phyloP scores from a whole-genome alignment of 306 rosid genomes.

The Rosa chinensis region DNA sequence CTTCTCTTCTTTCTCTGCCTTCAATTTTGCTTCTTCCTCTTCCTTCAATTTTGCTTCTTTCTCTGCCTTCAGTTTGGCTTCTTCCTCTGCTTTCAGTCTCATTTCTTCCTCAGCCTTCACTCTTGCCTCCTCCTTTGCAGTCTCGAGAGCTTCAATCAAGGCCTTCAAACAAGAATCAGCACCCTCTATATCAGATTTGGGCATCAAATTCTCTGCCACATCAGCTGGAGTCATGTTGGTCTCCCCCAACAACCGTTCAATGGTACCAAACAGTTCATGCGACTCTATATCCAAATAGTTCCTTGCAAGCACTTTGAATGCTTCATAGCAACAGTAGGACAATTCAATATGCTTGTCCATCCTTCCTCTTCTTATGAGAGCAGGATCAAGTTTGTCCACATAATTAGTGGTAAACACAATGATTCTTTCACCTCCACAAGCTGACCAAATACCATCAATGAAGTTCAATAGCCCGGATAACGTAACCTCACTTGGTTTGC shows the following conservation, averaged over 20 bases:
- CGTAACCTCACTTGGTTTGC: conserved; percentile 43
- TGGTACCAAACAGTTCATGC: conserved; percentile 33
- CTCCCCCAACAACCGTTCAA: conserved; percentile 41
- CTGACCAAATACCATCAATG: conserved; percentile 76
- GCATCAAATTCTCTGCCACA: conserved; percentile 69
- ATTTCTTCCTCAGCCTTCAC: conserved; percentile 29
- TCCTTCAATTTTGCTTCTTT: conserved; percentile 1
- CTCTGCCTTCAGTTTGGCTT: conserved; percentile 14
- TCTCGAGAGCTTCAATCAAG: conserved; percentile 50
- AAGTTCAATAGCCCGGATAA: conserved; percentile 64
- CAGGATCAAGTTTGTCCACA: conserved; percentile 66
- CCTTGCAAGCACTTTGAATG: conserved; percentile 59
- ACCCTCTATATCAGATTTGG: conserved; percentile 40
- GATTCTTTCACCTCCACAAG: conserved; percentile 69
- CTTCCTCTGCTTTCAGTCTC: conserved; percentile 11
- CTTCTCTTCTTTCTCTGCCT: not conserved
- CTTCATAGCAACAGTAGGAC: conserved; percentile 60
- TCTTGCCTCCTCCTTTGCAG: conserved; percentile 39
- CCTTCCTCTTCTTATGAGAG: conserved; percentile 66
- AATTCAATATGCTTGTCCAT: conserved; percentile 81
- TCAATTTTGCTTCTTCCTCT: not conserved
- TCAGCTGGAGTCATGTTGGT: conserved; percentile 61
- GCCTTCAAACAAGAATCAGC: conserved; percentile 36
- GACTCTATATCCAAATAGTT: conserved; percentile 58
- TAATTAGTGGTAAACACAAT: conserved; percentile 56